phyloP scores from a whole-genome alignment of 139 green algal species.

The Penium margaritaceum region DNA sequence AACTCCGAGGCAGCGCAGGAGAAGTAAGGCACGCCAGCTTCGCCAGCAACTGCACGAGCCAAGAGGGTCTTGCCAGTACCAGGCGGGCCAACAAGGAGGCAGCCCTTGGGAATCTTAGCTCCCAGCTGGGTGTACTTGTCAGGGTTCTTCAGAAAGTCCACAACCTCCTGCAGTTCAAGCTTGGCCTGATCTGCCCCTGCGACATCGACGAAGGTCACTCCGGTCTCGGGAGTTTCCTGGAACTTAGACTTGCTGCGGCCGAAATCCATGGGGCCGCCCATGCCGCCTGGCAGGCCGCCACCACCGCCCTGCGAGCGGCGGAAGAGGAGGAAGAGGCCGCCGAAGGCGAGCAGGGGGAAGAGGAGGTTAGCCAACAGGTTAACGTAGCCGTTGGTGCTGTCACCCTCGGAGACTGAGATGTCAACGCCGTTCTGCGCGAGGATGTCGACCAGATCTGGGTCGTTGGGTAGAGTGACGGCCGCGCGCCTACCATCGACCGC shows the following conservation, averaged over 20 bases:
- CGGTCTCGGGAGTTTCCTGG: slow-evolving; percentile 95
- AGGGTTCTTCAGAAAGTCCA: slow-evolving; percentile 94
- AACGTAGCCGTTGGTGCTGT: slow-evolving; percentile 84
- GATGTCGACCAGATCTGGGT: slow-evolving; percentile 85
- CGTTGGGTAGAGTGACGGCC: slow-evolving; percentile 72
- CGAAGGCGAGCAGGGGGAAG: slow-evolving; percentile 96
- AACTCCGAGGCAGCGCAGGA: slow-evolving; percentile 83
- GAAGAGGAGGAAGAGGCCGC: slow-evolving; percentile 97
- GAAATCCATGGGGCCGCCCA: slow-evolving; percentile 94
- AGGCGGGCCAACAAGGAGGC: slow-evolving; percentile 82
- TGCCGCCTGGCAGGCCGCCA: slow-evolving; percentile 57
- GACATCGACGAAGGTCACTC: slow-evolving; percentile 92
- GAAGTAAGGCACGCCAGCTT: slow-evolving; percentile 98
- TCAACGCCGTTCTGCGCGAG: slow-evolving; percentile 82
- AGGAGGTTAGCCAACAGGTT: slow-evolving; percentile 94
- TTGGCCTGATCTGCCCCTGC: slow-evolving; percentile 95
- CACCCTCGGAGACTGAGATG: slow-evolving; percentile 82
- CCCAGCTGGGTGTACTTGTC: slow-evolving; percentile 90
- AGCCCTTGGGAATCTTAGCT: slow-evolving; percentile 93
- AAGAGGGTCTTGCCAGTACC: slow-evolving; percentile 84
- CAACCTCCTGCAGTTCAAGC: slow-evolving; percentile 93
- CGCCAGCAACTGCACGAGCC: slow-evolving; percentile 83
- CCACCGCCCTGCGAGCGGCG: slow-evolving; percentile 43
- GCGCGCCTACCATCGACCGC: slow-evolving; percentile 68
- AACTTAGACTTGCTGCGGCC: slow-evolving; percentile 95